These are phyloP conservation scores for Pythium myriotylum DNA, from an alignment of 352 stramenopile genomes.

Conservation along the genomic window DNA sequence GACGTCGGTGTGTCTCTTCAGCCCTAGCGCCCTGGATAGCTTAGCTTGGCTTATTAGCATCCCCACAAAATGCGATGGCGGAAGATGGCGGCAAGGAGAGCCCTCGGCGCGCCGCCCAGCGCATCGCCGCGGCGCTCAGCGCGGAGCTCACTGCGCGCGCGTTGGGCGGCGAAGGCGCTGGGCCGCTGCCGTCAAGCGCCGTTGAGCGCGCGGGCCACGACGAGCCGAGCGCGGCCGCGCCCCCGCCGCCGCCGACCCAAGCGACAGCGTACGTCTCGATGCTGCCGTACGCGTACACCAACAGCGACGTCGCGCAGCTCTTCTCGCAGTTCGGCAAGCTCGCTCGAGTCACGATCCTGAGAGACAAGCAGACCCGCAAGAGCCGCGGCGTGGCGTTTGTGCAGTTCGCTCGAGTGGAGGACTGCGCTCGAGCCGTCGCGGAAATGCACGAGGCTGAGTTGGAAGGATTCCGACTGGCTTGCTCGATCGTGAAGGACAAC, in stretches of 20 bases:
- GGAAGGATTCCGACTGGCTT: constrained; percentile 65
- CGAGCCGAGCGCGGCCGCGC: too few relatives aligned
- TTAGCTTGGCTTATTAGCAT: constrained; percentile 8
- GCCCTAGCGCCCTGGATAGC: neutral
- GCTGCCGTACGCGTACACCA: constrained; percentile 88
- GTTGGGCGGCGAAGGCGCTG: neutral
- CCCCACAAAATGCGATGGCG: neutral
- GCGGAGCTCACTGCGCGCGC: constrained; percentile 4
- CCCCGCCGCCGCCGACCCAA: constrained; percentile 2
- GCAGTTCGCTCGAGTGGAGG: constrained; percentile 74
- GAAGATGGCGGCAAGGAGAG: constrained; percentile 10
- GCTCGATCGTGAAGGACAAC: constrained; percentile 79
- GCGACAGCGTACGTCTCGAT: constrained; percentile 87
- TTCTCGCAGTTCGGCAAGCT: constrained; percentile 78
- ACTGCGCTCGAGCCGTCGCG: constrained; percentile 54
- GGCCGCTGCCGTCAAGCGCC: too few relatives aligned
- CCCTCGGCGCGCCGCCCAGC: constrained; percentile 15
- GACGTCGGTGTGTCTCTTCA: constrained; percentile 12
- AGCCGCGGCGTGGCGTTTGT: constrained; percentile 85
- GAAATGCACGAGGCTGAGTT: constrained; percentile 63
- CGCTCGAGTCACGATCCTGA: constrained; percentile 74
- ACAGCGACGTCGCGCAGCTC: constrained; percentile 86
- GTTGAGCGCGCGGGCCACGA: too few relatives aligned
- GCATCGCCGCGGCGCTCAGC: constrained; percentile 15
- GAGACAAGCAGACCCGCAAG: constrained; percentile 70